Conservation (phyloP, 495 filamentous ascomycete genomes). For the Aspergillus haitiensis region DNA sequence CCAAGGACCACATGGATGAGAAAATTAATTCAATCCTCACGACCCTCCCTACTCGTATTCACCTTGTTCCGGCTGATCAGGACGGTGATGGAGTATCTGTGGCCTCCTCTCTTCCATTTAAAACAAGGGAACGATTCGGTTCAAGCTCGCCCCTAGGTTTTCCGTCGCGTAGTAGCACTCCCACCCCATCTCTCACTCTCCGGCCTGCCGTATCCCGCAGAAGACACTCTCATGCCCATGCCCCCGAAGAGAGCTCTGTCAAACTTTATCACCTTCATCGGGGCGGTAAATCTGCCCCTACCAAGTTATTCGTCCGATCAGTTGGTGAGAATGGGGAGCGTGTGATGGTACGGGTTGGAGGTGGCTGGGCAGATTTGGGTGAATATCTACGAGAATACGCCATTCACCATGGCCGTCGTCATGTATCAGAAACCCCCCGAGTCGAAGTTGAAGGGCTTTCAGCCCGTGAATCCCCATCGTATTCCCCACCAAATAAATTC, state of each 20-base stretch:
- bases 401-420: conserved; percentile 71
- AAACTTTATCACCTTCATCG: conserved; percentile 93
- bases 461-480: conserved; percentile 36
- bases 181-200: conserved; percentile 68
- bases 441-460: conserved; percentile 46
- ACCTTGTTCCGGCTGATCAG: conserved; percentile 55
- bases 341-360: conserved; percentile 96
- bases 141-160: conserved; percentile 41
- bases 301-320: conserved; percentile 88
- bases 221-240: conserved; percentile 38
- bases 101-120: conserved; percentile 41
- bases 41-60: conserved; percentile 76
- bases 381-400: conserved; percentile 95
- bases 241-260: conserved; percentile 60
- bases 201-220: conserved; percentile 55
- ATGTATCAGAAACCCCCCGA: conserved; percentile 42
- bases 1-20: conserved; percentile 72
- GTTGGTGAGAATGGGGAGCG: conserved; percentile 89
- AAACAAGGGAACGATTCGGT: conserved; percentile 31
- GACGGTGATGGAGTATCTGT: conserved; percentile 38
- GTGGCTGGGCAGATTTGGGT: conserved; percentile 92
- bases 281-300: conserved; percentile 74
- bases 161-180: conserved; percentile 47
- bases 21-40: conserved; percentile 83
- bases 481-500: conserved; percentile 32